These are phyloP conservation scores for Phytophthora citricola DNA, from an alignment of 352 stramenopile genomes.

Conservation along the genomic window DNA sequence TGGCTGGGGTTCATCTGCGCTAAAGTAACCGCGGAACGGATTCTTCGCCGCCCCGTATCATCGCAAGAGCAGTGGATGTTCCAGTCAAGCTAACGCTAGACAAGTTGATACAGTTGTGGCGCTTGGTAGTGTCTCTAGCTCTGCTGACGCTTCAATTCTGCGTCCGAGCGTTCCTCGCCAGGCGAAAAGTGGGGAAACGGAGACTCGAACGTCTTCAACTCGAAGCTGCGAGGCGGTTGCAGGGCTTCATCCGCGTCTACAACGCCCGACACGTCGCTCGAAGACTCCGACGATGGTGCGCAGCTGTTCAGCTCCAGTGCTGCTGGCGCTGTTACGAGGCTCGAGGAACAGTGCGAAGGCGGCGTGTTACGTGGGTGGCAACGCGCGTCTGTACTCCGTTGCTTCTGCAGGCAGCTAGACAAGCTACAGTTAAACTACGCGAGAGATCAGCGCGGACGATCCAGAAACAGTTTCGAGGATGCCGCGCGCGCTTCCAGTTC, in stretches of 20 bases:
- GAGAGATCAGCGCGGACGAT: slow-evolving; percentile 40
- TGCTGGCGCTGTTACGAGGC: slow-evolving; percentile 50
- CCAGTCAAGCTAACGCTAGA: slow-evolving; percentile 41
- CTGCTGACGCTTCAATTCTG: slow-evolving; percentile 45
- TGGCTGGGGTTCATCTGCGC: slow-evolving; percentile 49
- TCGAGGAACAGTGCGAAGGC: slow-evolving; percentile 20
- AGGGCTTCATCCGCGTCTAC: slow-evolving; percentile 58
- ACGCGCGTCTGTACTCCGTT: slow-evolving; percentile 23
- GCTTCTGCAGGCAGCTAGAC: slow-evolving; percentile 24
- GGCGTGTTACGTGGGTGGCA: slow-evolving; percentile 28
- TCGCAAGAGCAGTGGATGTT: slow-evolving; percentile 49
- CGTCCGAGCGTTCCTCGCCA: slow-evolving; percentile 37
- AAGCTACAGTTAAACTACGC: slow-evolving; percentile 28
- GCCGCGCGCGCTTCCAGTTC: slow-evolving; percentile 41
- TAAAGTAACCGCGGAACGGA: slow-evolving; percentile 23
- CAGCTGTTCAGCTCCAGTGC: slow-evolving; percentile 53
- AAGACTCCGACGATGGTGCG: slow-evolving; percentile 35
- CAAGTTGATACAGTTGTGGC: slow-evolving; percentile 39
- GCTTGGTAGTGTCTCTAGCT: slow-evolving; percentile 21
- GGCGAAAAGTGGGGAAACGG: slow-evolving; percentile 29
- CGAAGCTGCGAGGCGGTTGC: slow-evolving; percentile 39
- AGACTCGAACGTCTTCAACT: slow-evolving; percentile 24
- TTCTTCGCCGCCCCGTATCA: slow-evolving; percentile 46
- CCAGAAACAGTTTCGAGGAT: slow-evolving; percentile 57
- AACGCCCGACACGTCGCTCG: slow-evolving; percentile 34